Evolutionary conservation across 1,284 basidiomycete species (phyloP), one percentile per base, ranked within the genome.

Genomic region (Volvariella volvacea): DNA sequence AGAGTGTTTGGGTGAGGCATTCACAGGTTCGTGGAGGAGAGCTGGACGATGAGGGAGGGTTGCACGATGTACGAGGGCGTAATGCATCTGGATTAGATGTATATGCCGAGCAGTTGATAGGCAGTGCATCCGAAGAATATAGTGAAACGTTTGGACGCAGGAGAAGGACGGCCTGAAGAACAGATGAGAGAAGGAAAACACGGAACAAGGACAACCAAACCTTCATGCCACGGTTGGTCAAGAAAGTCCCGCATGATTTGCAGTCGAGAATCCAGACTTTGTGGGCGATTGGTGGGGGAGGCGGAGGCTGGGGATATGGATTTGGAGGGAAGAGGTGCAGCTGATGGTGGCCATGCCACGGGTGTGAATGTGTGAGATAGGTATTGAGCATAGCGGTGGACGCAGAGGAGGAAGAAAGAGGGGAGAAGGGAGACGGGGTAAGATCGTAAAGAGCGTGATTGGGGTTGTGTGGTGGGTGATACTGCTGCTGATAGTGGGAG

Each of bases 171-270:
- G 88, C 89, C 87, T 89, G 56, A 47, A 50, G 43, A 41, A 34
- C 37, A 48, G 41, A 43, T 48, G 25, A 39, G 21, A 40, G 40
- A 44, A 30, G 42, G 28, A 37, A 25, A 12, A 38, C 36, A 34
- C 22, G 15, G 43, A 36, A 28, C 40, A 33, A 47, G 30, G 39
- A 39, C 19, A 66, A 71, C 57, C 52, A 12, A 28, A 79, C 85
- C 73, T 87, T 87, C 88, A 92, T 91, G 41, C 83, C 88, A 15
- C 89, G 76, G 60, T 92, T 89, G 15, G 86, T 86, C 39, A 91
- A 62, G 59, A 92, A 91, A 38, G 70, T 76, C 28, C 73, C 71
- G 59, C 88, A 92, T 15, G 77, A 71, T 52, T 73, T 80, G 65
- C 89, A 92, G 59, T 88, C 82, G 44, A 92, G 65, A 22, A 88